Base-by-base conservation (phyloP, 1,284 basidiomycete genomes). In the Agaricales sp. region DNA sequence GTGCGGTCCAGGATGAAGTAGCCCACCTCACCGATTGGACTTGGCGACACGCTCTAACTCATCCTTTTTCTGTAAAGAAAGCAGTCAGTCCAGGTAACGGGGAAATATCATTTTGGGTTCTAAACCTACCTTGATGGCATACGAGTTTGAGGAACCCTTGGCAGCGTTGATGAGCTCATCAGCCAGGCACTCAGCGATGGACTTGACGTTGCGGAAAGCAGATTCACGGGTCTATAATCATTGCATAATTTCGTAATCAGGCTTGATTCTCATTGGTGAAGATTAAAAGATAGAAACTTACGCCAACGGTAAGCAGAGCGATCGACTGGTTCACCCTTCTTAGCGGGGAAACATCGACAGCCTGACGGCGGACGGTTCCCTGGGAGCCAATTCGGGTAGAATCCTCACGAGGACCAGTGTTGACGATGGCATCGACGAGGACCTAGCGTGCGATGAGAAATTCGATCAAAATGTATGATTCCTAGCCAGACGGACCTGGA, bases 131-230 rank as follows among this genome's bases (percentile, higher is more conserved):
- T 96, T 96, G 82, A 99, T 99, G 59, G 96, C 95, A 69, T 97
- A 99, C 55, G 95, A 98, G 88, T 99, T 99, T 64, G 94, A 98
- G 53, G 96, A 99, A 58, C 96, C 96, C 81, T 99, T 99, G 62
- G 96, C 96, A 54, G 96, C 96, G 74, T 99, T 99, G 82, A 99
- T 98, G 62, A 99, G 87, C 73, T 99, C 96, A 68, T 99, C 96
- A 57, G 96, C 96, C 54, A 99, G 82, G 75, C 95, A 98, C 77
- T 98, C 93, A 54, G 93, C 92, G 61, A 99, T 88, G 56, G 92
- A 96, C 76, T 99, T 99, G 67, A 97, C 91, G 76, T 99, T 99
- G 72, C 96, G 92, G 93, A 99, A 99, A 50, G 96, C 93, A 51
- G 94, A 97, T 75, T 99, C 96, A 67, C 96, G 95, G 58, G 93